A percentile compares a stretch with the other conserved stretches of the same genome.
These are phyloP conservation scores for Juncus effusus DNA, from an alignment of 176 grass and related monocot genomes.

Conservation along the genomic window DNA sequence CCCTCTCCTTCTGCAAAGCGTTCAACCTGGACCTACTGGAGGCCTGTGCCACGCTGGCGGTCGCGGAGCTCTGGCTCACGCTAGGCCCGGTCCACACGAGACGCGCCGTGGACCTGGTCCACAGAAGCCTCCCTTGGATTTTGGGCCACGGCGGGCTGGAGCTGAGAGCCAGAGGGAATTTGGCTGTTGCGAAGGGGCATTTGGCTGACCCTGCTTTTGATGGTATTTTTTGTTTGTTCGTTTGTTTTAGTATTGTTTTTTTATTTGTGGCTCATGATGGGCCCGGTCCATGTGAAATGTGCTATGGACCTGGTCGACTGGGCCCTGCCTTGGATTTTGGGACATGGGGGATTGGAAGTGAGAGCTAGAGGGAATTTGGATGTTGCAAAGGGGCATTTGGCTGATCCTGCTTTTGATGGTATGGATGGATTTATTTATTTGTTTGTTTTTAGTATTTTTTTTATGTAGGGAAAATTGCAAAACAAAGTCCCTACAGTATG, in stretches of 20 bases:
- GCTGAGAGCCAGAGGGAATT: slow-evolving; percentile 63
- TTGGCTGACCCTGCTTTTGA: slow-evolving; percentile 47
- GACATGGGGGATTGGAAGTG: slow-evolving; percentile 81
- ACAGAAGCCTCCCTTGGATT: slow-evolving; percentile 73
- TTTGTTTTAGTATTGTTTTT: too few species aligned
- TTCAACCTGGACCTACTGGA: slow-evolving; percentile 94
- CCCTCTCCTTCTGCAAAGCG: slow-evolving; percentile 83
- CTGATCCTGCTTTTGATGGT: slow-evolving; percentile 38
- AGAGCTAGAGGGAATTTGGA: slow-evolving; percentile 59
- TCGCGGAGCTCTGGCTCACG: slow-evolving; percentile 76
- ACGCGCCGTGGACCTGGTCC: slow-evolving; percentile 57
- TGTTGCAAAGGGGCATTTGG: slow-evolving; percentile 72
- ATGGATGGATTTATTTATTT: too few species aligned
- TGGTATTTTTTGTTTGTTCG: too few species aligned
- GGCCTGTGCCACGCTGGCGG: slow-evolving; percentile 71
- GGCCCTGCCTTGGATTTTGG: slow-evolving; percentile 80
- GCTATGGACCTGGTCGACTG: slow-evolving; percentile 58
- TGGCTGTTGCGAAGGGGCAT: slow-evolving; percentile 74
- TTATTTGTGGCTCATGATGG: slow-evolving; percentile 54
- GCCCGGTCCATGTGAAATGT: slow-evolving; percentile 63
- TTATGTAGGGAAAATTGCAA: too few species aligned
- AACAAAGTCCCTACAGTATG: too few species aligned
- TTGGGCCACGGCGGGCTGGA: slow-evolving; percentile 85
- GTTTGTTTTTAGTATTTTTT: too few species aligned
- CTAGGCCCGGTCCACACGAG: slow-evolving; percentile 75